Base-by-base conservation (phyloP, 2,329 filamentous ascomycete species). In the Aureobasidium sp. region DNA sequence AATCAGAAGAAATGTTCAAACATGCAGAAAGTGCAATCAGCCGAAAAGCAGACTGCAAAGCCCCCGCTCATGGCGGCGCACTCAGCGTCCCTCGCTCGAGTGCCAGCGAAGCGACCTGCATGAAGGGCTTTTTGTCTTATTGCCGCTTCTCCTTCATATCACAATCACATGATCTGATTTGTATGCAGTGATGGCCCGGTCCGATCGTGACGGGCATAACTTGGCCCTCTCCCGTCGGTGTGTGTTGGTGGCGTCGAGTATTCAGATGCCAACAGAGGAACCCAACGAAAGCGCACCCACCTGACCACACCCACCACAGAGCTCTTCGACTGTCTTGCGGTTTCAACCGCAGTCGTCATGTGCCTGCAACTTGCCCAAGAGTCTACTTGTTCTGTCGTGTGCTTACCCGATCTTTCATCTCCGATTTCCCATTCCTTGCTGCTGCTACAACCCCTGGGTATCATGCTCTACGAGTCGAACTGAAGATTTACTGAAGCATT, bases 81-180 rank as follows among this genome's bases (percentile, higher is more conserved):
- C 53, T 44, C 39, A 35, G n/a, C n/a, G 40, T 47, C 40, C 54
- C 54, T 47, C 54, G 42, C 27, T 19, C 19, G 9, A 29, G 19
- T 50, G 57, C 57, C 57, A 60, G 45, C 57, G 57, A 60, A 60
- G 57, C 57, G 57, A 60, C 57, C 45, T 60, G 57, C 57, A 60
- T 50, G 56, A 42, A 33, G 17, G 33, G 29, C 24, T 4, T 22
- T 57, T 45, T 45, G 53, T 45, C 35, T 57, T 35, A 45, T 57
- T 33, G 27, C 53, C 53, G 53, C 39, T 29, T 14, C 35, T 45
- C 19, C 15, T 44, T 5, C 29, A 58, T 58, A 58, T 58, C 33
- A 48, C 33, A 58, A 48, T 58, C 57, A 60, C 57, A 50, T 60
- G 57, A 60, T 60, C 45, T 40, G 24, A 60, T 33, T 37, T 15